These are phyloP conservation scores for Sugiyamaella smithiae DNA, from an alignment of 805 yeast species.

Conservation along the genomic window DNA sequence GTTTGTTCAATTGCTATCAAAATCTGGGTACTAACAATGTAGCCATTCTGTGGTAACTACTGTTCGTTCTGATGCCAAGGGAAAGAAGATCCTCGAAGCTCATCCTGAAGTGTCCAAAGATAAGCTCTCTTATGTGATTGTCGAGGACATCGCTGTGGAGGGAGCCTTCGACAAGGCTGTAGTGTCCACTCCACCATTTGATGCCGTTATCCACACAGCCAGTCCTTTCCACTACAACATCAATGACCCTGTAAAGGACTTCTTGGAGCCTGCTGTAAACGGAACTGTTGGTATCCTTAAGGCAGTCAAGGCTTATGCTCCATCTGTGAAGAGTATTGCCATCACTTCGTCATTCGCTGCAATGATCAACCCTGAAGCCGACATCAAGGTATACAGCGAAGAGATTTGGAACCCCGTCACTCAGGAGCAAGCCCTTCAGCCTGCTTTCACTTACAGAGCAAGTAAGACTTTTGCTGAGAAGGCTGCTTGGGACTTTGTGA, in stretches of 20 bases:
- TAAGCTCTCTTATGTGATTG: constrained; percentile 27
- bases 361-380: constrained; percentile 30
- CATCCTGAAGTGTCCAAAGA: constrained; percentile 33
- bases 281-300: constrained; percentile 44
- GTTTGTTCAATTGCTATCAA: neutral
- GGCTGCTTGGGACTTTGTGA: constrained; percentile 53
- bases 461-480: constrained; percentile 56
- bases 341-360: constrained; percentile 52
- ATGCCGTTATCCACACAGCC: constrained; percentile 41
- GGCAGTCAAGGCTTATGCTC: constrained; percentile 39
- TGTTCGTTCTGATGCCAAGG: constrained; percentile 44
- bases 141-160: constrained; percentile 36
- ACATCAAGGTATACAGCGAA: constrained; percentile 25
- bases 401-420: constrained; percentile 32
- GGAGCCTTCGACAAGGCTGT: constrained; percentile 48
- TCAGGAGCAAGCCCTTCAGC: constrained; percentile 27
- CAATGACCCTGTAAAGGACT: constrained; percentile 40
- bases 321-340: constrained; percentile 42
- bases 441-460: constrained; percentile 32
- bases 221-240: constrained; percentile 38
- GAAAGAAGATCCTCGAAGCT: constrained; percentile 31
- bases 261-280: constrained; percentile 46
- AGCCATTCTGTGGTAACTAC: constrained; percentile 47
- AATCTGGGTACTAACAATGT: neutral
- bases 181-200: constrained; percentile 35